Conservation (phyloP, 805 yeast genomes). For the Yamadazyma nakazawae region DNA sequence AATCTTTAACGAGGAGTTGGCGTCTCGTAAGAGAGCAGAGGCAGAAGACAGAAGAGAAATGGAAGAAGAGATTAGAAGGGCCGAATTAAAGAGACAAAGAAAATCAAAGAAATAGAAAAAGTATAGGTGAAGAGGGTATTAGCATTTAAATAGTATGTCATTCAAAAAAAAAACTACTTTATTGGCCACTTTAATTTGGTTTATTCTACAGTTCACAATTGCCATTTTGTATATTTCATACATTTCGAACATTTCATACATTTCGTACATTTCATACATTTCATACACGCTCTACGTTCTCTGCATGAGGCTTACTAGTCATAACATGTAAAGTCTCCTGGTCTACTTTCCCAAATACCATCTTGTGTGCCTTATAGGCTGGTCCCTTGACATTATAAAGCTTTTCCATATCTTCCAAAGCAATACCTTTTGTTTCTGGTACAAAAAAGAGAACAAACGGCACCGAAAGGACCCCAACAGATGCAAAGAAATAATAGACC, state of each 20-base stretch:
- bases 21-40: conserved; percentile 65
- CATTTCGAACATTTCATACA: neutral
- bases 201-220: no score
- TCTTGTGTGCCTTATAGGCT: conserved; percentile 28
- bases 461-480: conserved; percentile 25
- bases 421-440: conserved; percentile 39
- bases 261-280: neutral
- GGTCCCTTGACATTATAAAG: conserved; percentile 25
- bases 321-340: neutral
- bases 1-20: conserved; percentile 75
- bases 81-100: conserved; percentile 23
- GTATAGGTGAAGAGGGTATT: neutral
- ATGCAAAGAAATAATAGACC: conserved; percentile 41
- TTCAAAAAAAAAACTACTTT: neutral
- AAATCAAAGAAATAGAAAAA: conserved; percentile 9
- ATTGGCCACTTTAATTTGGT: no score
- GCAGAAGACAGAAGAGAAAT: conserved; percentile 75
- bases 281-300: neutral
- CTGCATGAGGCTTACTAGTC: neutral
- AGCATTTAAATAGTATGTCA: neutral
- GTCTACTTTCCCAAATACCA: conserved; percentile 13
- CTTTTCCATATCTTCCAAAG: conserved; percentile 31
- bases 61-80: conserved; percentile 49
- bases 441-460: conserved; percentile 29
- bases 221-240: neutral